Evolutionary conservation across 1,284 basidiomycete species (phyloP).

Genomic region (Flammula alnicola): DNA sequence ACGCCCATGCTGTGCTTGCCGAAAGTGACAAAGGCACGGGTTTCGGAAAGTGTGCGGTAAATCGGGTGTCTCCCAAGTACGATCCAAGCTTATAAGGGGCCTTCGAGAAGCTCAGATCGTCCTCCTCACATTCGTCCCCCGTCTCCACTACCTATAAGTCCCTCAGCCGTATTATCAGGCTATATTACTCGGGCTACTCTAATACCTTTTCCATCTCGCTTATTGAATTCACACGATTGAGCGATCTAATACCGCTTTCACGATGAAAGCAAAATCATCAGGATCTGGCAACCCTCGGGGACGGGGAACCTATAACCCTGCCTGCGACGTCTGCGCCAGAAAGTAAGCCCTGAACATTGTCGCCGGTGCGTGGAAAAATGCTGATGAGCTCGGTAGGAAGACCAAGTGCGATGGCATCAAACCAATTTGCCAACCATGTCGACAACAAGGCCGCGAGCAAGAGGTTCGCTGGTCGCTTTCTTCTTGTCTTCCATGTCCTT

Average conservation of each 20-base stretch:
- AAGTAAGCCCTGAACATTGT: conserved; percentile 41
- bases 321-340: conserved; percentile 56
- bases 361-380: conserved; percentile 10
- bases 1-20: conserved; percentile 14
- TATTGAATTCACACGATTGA: conserved; percentile 14
- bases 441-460: conserved; percentile 41
- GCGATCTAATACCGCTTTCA: conserved; percentile 4
- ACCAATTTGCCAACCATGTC: conserved; percentile 53
- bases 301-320: conserved; percentile 47
- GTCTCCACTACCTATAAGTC: too few species aligned
- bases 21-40: too few species aligned
- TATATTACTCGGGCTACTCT: conserved; percentile 5
- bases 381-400: conserved; percentile 43
- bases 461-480: conserved; percentile 40
- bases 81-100: not conserved
- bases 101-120: not conserved
- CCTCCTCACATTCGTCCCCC: not conserved
- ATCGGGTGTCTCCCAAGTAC: conserved; percentile 1
- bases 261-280: conserved; percentile 27
- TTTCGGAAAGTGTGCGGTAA: conserved; percentile 13
- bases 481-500: conserved; percentile 17
- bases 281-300: conserved; percentile 36
- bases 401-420: conserved; percentile 57
- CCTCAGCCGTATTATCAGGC: too few species aligned
- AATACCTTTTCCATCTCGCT: conserved; percentile 6